Evolutionary conservation across 169 alveolate species (phyloP), one percentile per base, ranked within the genome.

Genomic region (Plasmodium vivax): DNA sequence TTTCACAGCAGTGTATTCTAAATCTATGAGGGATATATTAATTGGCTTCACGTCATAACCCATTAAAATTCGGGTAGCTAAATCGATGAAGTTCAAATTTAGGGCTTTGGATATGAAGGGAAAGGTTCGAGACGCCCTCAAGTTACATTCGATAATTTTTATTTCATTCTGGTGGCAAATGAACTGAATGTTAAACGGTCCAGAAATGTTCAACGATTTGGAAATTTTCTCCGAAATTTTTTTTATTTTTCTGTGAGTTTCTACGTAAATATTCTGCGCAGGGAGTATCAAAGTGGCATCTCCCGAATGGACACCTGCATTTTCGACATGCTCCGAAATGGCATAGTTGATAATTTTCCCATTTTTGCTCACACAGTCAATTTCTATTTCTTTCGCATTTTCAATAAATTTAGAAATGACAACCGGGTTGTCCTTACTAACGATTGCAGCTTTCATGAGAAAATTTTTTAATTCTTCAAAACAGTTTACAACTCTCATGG

Each of bases 281-380:
- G 99, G 99, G 38, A 98, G 93, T 32, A 98, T 84, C 84, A 98
- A 88, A 1, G 98, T 97, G 32, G 99, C 99, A 90, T 98, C 99
- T 4, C 99, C 99, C 7, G 98, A 97, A 95, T 98, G 99, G n/a
- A 96, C 88, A 19, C 98, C 98, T 3, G 99, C 99, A 75, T 97
- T 95, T 97, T 97, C 98, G 45, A 97, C 98, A 92, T 97, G 99
- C 96, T 97, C 99, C 41, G 97, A 95, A 38, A 97, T 97, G 88
- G 99, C 99, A 72, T 97, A 97, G 95, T 97, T 97, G 71, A 97
- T 93, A 23, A 97, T 96, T 83, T 77, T 93, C 34, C 98, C 99
- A 85, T 92, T 96, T 79, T 92, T 82, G 16, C 98, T 98, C 32
- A 97, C 98, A 54, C 97, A 97, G 92, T 97, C 99, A 85, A 97